Evolutionary conservation across 345 rosid species (phyloP), one percentile per base, ranked within the genome.

Genomic region (Hibiscus syriacus): DNA sequence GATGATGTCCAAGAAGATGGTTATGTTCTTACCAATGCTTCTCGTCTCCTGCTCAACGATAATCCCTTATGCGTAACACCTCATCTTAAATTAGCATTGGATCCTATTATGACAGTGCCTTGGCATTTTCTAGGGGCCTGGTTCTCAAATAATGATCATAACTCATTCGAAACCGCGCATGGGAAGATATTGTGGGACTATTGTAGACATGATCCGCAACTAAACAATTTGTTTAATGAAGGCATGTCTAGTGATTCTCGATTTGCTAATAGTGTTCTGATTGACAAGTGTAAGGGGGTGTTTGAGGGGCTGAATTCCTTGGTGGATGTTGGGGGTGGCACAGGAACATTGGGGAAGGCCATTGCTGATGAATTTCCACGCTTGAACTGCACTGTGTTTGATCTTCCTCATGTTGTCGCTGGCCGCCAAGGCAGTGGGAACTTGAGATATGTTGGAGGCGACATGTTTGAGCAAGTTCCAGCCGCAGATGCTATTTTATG

Each of bases 311-410:
- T 78, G 68, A 67, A 52, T 3, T 62, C 23, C n/a, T n/a, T n/a
- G n/a, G n/a, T n/a, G n/a, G n/a, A n/a, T n/a, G n/a, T n/a, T n/a
- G n/a, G n/a, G n/a, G n/a, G n/a, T n/a, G n/a, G n/a, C n/a, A n/a
- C n/a, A n/a, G n/a, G n/a, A n/a, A n/a, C n/a, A 10, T 4, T 79
- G 50, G 76, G 79, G n/a, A 66, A 54, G 71, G 52, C 52, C 54
- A 17, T 68, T 8, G 63, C 80, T 27, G 57, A 72, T 10, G 74
- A 34, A 6, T 77, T 72, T 32, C 87, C 79, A 0, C 19, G 30
- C 5, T 34, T 79, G 67, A 65, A 71, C 3, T 79, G 83, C 76
- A 73, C 59, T 14, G 87, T 46, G n/a, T n/a, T n/a, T n/a, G n/a
- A n/a, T n/a, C n/a, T n/a, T n/a, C n/a, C n/a, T n/a, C n/a, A n/a